phyloP scores from a whole-genome alignment of 805 yeast species.

The Metschnikowia cubensis region DNA sequence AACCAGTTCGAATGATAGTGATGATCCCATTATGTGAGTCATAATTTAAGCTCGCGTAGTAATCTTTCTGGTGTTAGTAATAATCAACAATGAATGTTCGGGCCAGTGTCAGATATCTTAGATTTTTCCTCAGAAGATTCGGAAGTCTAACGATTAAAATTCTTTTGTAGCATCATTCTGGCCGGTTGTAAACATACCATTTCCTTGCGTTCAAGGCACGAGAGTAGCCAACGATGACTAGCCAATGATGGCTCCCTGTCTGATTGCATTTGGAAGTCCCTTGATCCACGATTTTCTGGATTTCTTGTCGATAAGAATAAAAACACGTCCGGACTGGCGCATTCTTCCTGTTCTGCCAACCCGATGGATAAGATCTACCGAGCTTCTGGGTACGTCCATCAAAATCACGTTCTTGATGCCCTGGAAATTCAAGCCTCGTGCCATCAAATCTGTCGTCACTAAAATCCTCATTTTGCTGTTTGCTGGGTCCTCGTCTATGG shows the following conservation, averaged over 20 bases:
- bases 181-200: constrained; percentile 13
- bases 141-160: constrained; percentile 43
- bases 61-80: constrained; percentile 7
- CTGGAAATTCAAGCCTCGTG: constrained; percentile 85
- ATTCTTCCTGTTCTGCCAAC: constrained; percentile 94
- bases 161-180: constrained; percentile 32
- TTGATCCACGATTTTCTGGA: constrained; percentile 73
- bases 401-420: constrained; percentile 78
- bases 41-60: too few species aligned
- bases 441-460: constrained; percentile 82
- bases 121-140: constrained; percentile 33
- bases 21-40: too few species aligned
- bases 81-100: not conserved
- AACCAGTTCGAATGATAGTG: constrained; percentile 1
- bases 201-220: not conserved
- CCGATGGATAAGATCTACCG: constrained; percentile 85
- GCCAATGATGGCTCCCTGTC: constrained; percentile 41
- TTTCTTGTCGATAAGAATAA: constrained; percentile 69
- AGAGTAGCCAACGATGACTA: constrained; percentile 9
- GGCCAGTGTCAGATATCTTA: constrained; percentile 23
- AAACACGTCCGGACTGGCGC: constrained; percentile 85
- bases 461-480: constrained; percentile 55
- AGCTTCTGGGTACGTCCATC: constrained; percentile 79
- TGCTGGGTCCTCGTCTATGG: constrained; percentile 29
- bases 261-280: constrained; percentile 69